A percentile compares a stretch with the other conserved stretches of the same genome.
phyloP scores from a whole-genome alignment of 2,329 filamentous ascomycete genomes.

The Pseudocercospora eumusae region DNA sequence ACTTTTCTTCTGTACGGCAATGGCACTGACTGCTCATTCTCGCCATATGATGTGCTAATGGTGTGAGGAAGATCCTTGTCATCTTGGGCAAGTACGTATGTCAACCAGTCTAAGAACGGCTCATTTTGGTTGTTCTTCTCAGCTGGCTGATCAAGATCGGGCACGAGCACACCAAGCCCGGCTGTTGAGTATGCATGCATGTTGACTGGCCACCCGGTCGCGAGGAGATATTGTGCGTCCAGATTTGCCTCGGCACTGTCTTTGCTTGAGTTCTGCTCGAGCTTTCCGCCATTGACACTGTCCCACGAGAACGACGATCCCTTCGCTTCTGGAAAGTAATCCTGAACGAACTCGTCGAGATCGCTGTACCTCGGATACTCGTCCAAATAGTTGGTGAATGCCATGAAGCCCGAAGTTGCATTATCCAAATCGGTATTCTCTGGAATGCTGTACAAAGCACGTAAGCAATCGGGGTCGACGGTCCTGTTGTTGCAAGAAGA shows the following conservation, averaged over 20 bases:
- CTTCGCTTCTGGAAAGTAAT: constrained; percentile 52
- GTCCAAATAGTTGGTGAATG: constrained; percentile 49
- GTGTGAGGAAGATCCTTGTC: constrained; percentile 59
- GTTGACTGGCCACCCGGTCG: constrained; percentile 56
- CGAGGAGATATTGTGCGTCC: constrained; percentile 63
- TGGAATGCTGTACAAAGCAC: constrained; percentile 55
- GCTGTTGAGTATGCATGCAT: constrained; percentile 62
- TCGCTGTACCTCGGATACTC: constrained; percentile 55
- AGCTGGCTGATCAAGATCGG: constrained; percentile 47
- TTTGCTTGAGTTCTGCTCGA: constrained; percentile 45
- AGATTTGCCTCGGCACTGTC: constrained; percentile 61
- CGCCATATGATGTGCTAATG: constrained; percentile 65
- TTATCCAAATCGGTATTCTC: constrained; percentile 49
- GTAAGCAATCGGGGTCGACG: constrained; percentile 56
- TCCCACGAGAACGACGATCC: constrained; percentile 58
- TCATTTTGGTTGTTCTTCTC: constrained; percentile 58
- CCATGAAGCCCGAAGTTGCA: constrained; percentile 46
- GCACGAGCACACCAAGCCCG: constrained; percentile 51
- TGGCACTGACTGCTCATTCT: constrained; percentile 65
- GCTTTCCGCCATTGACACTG: constrained; percentile 57
- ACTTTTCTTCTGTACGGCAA: constrained; percentile 60
- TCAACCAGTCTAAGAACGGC: constrained; percentile 64
- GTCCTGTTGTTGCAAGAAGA: constrained; percentile 50
- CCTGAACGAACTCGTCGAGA: constrained; percentile 56
- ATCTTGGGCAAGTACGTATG: constrained; percentile 58